Conservation (phyloP, 1,284 basidiomycete species). For the Fistulina hepatica region DNA sequence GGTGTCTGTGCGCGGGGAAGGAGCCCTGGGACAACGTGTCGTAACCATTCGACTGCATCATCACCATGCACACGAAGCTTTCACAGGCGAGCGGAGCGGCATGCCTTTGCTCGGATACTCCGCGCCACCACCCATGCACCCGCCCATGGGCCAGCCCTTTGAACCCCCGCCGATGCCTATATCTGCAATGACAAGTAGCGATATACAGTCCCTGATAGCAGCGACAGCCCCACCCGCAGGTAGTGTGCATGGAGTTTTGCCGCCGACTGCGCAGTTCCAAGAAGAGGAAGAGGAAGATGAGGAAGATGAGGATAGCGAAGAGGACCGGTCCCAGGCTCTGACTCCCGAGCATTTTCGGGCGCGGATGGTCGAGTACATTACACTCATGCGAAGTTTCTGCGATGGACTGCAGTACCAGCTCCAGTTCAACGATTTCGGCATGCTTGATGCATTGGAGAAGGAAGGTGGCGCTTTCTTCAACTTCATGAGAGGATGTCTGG, state of each 20-base stretch:
- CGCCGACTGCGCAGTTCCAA: no score
- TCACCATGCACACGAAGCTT: conserved; percentile 31
- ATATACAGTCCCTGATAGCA: no score
- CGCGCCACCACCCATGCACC: not conserved
- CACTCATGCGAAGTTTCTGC: conserved; percentile 24
- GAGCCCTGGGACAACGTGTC: conserved; percentile 17
- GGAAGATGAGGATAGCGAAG: no score
- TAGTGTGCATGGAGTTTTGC: no score
- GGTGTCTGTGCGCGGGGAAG: conserved; percentile 29
- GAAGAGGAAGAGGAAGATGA: no score
- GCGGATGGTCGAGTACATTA: conserved; percentile 22
- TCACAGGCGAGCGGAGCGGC: conserved; percentile 19
- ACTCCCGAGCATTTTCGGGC: conserved; percentile 17
- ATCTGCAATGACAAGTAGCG: no score
- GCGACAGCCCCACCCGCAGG: not conserved
- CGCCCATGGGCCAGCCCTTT: not conserved
- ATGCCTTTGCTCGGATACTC: not conserved
- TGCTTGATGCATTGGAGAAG: conserved; percentile 22
- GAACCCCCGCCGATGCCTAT: not conserved
- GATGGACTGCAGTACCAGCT: conserved; percentile 26
- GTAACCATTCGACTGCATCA: conserved; percentile 35
- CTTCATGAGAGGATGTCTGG: conserved; percentile 18
- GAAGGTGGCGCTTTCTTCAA: conserved; percentile 21
- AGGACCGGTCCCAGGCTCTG: conserved; percentile 4
- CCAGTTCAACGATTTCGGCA: conserved; percentile 23